phyloP scores from a whole-genome alignment of 1,284 basidiomycete genomes.

The Cryptococcus deneoformans region DNA sequence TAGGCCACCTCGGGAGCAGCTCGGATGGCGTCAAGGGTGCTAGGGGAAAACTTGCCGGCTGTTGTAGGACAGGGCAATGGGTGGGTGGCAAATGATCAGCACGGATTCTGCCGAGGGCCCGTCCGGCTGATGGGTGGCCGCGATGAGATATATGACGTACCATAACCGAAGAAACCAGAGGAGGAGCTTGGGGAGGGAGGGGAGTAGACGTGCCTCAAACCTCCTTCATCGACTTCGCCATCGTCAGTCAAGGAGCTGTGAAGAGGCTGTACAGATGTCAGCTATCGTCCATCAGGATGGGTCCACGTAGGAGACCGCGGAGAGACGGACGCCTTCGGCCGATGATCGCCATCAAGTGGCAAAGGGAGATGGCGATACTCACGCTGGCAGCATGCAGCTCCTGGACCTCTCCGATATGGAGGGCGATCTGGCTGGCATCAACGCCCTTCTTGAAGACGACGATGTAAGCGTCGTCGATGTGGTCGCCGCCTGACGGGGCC shows the following conservation, averaged over 20 bases:
- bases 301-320: not conserved
- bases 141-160: slow-evolving; percentile 23
- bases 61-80: slow-evolving; percentile 55
- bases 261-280: slow-evolving; percentile 25
- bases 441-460: slow-evolving; percentile 76
- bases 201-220: slow-evolving; percentile 45
- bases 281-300: not conserved
- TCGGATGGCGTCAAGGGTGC: slow-evolving; percentile 75
- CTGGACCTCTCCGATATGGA: slow-evolving; percentile 58
- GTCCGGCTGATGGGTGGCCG: not conserved
- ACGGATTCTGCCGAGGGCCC: not conserved
- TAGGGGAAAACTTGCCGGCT: slow-evolving; percentile 76
- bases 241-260: slow-evolving; percentile 25
- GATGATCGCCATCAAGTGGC: slow-evolving; percentile 1
- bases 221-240: slow-evolving; percentile 33
- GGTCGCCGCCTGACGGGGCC: slow-evolving; percentile 54
- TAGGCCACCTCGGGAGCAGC: slow-evolving; percentile 87
- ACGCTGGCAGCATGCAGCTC: slow-evolving; percentile 33
- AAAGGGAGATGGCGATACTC: slow-evolving; percentile 53
- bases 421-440: slow-evolving; percentile 58
- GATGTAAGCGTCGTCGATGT: slow-evolving; percentile 85
- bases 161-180: slow-evolving; percentile 44
- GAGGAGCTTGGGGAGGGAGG: slow-evolving; percentile 20
- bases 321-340: slow-evolving; percentile 1
- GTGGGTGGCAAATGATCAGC: slow-evolving; percentile 5